Conservation (phyloP, 1,139 yeast genomes). For the Yarrowia galli region DNA sequence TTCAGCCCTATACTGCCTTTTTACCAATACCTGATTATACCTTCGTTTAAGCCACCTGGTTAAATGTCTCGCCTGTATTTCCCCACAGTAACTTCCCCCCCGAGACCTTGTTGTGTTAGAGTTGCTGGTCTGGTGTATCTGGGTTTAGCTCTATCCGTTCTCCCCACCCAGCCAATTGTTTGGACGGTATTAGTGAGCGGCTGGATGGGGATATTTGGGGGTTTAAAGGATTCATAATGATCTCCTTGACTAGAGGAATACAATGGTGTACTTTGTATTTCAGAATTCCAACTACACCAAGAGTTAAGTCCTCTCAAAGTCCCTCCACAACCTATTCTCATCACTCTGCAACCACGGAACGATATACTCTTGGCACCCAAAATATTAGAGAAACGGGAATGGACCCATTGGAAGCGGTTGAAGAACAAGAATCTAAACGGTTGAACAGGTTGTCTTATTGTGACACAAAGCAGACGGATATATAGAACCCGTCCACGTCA, state of each 20-base stretch:
- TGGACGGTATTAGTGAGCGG: not conserved
- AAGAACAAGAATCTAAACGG: too few relatives aligned
- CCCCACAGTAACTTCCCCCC: slow-evolving; percentile 14
- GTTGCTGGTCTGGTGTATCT: slow-evolving; percentile 19
- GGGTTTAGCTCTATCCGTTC: slow-evolving; percentile 11
- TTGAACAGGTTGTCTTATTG: too few relatives aligned
- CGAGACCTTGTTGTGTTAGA: not conserved
- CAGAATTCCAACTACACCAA: too few relatives aligned
- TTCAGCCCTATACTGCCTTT: too few relatives aligned
- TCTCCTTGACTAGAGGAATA: not conserved
- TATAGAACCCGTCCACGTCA: not conserved
- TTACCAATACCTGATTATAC: not conserved
- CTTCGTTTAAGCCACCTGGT: slow-evolving; percentile 1
- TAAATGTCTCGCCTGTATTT: slow-evolving; percentile 5
- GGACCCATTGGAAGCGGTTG: too few relatives aligned
- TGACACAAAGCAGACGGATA: not conserved
- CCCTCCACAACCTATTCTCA: not conserved
- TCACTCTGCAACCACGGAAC: slow-evolving; percentile 21
- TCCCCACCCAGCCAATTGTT: slow-evolving; percentile 23
- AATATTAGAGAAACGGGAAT: too few relatives aligned
- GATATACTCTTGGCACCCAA: slow-evolving; percentile 3
- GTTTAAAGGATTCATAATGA: not conserved
- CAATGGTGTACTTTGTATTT: not conserved
- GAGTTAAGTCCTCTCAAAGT: too few relatives aligned
- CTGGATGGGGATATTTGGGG: too few relatives aligned